Conservation (phyloP, 225 moss, liverwort and hornwort species). For the Straminergon stramineum region DNA sequence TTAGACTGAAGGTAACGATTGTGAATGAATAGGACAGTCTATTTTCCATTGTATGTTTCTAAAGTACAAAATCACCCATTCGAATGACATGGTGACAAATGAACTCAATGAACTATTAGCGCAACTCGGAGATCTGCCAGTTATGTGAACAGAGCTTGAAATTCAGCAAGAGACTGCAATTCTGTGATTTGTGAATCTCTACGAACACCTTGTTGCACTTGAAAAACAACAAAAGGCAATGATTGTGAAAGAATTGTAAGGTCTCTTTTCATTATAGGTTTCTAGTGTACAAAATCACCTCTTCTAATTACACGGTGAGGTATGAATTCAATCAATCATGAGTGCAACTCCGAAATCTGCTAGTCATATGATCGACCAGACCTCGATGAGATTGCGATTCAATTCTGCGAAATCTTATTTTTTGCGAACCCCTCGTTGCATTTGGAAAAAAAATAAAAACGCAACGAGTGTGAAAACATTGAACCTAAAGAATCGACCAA, state of each 20-base stretch:
- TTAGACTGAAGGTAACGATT: neutral
- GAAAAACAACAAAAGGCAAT: neutral
- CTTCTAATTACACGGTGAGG: neutral
- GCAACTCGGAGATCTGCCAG: neutral
- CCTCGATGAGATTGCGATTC: neutral
- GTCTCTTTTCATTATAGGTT: neutral
- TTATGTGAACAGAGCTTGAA: too few relatives aligned
- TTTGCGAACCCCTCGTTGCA: neutral
- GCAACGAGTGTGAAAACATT: neutral
- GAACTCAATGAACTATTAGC: too few relatives aligned
- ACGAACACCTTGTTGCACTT: neutral
- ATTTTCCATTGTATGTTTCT: neutral
- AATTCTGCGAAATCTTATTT: neutral
- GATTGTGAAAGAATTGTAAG: neutral
- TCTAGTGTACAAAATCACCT: neutral
- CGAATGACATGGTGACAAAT: neutral
- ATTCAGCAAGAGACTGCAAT: neutral
- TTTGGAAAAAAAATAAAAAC: neutral
- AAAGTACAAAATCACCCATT: neutral
- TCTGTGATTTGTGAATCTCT: neutral
- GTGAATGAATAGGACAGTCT: neutral
- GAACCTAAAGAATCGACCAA: neutral
- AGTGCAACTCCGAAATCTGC: neutral
- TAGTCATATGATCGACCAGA: neutral
- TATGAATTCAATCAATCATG: neutral